phyloP scores from a whole-genome alignment of 345 rosid species.

The Bruguiera sexangula region DNA sequence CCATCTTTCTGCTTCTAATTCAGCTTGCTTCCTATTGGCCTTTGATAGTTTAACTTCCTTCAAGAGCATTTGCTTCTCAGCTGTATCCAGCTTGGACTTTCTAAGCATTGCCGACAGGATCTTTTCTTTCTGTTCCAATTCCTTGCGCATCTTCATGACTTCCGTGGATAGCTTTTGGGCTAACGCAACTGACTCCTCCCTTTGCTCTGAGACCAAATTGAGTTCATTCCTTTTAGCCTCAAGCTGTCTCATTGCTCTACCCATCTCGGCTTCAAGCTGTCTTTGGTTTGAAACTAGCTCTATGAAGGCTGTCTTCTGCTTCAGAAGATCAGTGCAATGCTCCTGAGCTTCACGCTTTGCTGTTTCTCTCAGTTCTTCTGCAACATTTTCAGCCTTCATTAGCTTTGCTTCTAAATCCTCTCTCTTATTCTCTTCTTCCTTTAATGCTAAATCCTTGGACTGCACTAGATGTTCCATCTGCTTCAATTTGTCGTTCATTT shows the following conservation, averaged over 20 bases:
- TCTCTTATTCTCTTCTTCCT: conserved; percentile 52
- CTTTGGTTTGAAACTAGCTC: conserved; percentile 92
- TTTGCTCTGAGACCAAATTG: conserved; percentile 42
- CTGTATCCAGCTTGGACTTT: conserved; percentile 63
- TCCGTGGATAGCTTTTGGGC: conserved; percentile 59
- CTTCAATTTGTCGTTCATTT: conserved; percentile 45
- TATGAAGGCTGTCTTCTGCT: conserved; percentile 82
- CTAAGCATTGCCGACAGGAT: conserved; percentile 72
- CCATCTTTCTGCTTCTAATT: conserved; percentile 60
- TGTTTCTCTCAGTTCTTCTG: conserved; percentile 54
- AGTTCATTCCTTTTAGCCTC: conserved; percentile 64
- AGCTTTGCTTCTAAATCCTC: conserved; percentile 57
- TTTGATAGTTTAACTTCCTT: conserved; percentile 62
- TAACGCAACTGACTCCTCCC: conserved; percentile 48
- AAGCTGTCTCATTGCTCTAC: conserved; percentile 61
- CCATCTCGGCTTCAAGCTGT: conserved; percentile 83
- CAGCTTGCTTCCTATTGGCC: conserved; percentile 68
- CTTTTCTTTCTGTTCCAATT: conserved; percentile 78
- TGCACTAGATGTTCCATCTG: conserved; percentile 51
- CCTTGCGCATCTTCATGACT: conserved; percentile 54
- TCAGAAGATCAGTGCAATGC: conserved; percentile 70
- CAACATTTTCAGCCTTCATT: conserved; percentile 38
- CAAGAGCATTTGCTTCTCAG: conserved; percentile 65
- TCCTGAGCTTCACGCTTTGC: conserved; percentile 56
- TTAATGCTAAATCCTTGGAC: conserved; percentile 52